Base-by-base conservation (phyloP, 169 alveolate genomes). In the Pseudocohnilembus persalinus region DNA sequence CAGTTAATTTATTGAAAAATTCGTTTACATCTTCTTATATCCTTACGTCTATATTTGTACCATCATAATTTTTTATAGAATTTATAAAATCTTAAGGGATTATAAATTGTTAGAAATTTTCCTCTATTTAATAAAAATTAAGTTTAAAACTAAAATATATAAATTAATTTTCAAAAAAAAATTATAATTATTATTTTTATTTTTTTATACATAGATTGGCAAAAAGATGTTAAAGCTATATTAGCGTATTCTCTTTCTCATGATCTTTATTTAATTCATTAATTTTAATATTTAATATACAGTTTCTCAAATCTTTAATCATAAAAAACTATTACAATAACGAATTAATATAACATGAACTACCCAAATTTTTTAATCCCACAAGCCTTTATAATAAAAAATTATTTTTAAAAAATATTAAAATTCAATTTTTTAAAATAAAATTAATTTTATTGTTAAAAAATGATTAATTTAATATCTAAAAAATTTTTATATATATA, bases 311-410 rank as follows among this genome's bases (percentile, higher is more conserved):
- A 63, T 89, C 90, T 29, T 94, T 93, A 31, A 94, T 94, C 97
- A 94, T 94, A 82, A 90, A 96, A 31, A 96, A 92, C 87, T 96
- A 94, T 83, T 96, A 91, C n/a, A 96, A 31, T 4, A 94, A 83
- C 4, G 97, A 90, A 83, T 96, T 96, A 94, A 94, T 93, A 81
- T 96, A 96, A 83, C 98, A 96, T 64, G 98, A 94, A 30, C 95
- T 82, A 16, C 96, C 94, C 78, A 94, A 90, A 86, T 96, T 96
- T 88, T 90, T 88, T 65, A 94, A 88, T 26, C 98, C 98, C 27
- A 94, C 96, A 20, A 11, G 4, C 20, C 68, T 49, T 11, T 11
- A 49, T 49, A 11, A 49, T 20, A 49, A 49, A 49, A 49, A 20
- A 49, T 11, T 49, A 49, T 49, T 11, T 49, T 11, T 49, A 49